Percentiles rank a stretch among this genome's conserved stretches.
These are phyloP conservation scores for Entonaema liquescens DNA, from an alignment of 495 filamentous ascomycete species.

Conservation along the genomic window DNA sequence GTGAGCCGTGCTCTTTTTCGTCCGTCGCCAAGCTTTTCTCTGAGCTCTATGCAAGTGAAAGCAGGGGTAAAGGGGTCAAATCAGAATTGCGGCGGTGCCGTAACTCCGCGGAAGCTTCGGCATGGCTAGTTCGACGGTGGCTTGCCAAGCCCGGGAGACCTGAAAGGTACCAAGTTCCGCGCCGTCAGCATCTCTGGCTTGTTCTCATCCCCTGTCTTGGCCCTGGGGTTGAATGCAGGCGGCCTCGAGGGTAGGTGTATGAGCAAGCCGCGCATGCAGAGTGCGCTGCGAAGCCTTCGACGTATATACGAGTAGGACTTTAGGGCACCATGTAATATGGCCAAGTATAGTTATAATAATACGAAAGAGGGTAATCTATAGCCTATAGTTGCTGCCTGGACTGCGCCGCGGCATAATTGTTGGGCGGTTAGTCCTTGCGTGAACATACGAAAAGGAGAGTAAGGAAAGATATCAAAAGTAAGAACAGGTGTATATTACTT, in stretches of 20 bases:
- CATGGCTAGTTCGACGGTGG: slow-evolving; percentile 21
- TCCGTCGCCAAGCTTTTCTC: background rate
- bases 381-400: background rate
- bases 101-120: slow-evolving; percentile 21
- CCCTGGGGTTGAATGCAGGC: background rate
- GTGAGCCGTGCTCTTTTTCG: slow-evolving; percentile 4
- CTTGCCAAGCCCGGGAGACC: slow-evolving; percentile 24
- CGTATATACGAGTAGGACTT: background rate
- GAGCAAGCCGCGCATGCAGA: slow-evolving; percentile 2
- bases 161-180: slow-evolving; percentile 8
- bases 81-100: slow-evolving; percentile 12
- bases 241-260: background rate
- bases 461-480: background rate
- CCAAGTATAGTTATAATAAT: background rate
- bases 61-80: slow-evolving; percentile 3
- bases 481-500: background rate
- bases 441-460: background rate
- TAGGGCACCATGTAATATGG: background rate
- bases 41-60: background rate
- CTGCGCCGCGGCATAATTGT: background rate
- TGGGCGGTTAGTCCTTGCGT: background rate
- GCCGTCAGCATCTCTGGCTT: slow-evolving; percentile 4
- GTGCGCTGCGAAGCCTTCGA: background rate
- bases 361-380: background rate
- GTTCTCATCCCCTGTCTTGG: slow-evolving; percentile 7